These are phyloP conservation scores for Dothideomycetes sp. DNA, from an alignment of 2,329 filamentous ascomycete genomes.

Conservation along the genomic window DNA sequence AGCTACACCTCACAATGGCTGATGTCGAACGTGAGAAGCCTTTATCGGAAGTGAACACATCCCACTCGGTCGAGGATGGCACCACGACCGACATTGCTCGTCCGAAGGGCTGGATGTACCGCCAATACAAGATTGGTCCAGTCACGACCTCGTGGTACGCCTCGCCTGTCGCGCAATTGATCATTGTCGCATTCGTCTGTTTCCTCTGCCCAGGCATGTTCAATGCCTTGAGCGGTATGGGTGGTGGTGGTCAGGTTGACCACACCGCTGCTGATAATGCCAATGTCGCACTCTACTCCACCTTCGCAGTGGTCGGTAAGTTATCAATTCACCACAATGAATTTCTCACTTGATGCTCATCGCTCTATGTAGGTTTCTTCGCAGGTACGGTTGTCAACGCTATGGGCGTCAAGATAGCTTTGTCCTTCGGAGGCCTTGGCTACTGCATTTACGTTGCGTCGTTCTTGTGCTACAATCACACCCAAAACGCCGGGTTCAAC, in stretches of 20 bases:
- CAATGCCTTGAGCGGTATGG: conserved; percentile 41
- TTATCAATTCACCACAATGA: too few species aligned
- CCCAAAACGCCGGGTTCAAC: conserved; percentile 55
- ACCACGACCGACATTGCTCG: too few species aligned
- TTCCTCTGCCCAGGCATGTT: conserved; percentile 45
- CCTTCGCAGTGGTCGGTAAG: conserved; percentile 49
- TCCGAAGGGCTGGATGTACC: conserved; percentile 39
- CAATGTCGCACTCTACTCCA: conserved; percentile 61
- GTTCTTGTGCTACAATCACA: conserved; percentile 63
- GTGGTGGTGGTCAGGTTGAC: conserved; percentile 37
- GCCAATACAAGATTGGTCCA: conserved; percentile 27
- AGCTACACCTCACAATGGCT: neutral
- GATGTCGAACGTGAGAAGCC: too few species aligned
- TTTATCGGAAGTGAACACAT: too few species aligned
- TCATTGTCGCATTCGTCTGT: conserved; percentile 41
- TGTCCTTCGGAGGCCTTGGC: conserved; percentile 63
- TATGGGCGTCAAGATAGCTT: conserved; percentile 56
- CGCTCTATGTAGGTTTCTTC: conserved; percentile 37
- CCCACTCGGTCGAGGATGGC: too few species aligned
- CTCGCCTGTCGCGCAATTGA: conserved; percentile 36
- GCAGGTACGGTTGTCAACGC: conserved; percentile 66
- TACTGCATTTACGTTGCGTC: conserved; percentile 65
- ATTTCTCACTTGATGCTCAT: neutral
- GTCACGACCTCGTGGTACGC: conserved; percentile 37
- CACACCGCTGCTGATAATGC: conserved; percentile 48